Base-by-base conservation (phyloP, 257 asterid species). In the Lycium ferocissimum region DNA sequence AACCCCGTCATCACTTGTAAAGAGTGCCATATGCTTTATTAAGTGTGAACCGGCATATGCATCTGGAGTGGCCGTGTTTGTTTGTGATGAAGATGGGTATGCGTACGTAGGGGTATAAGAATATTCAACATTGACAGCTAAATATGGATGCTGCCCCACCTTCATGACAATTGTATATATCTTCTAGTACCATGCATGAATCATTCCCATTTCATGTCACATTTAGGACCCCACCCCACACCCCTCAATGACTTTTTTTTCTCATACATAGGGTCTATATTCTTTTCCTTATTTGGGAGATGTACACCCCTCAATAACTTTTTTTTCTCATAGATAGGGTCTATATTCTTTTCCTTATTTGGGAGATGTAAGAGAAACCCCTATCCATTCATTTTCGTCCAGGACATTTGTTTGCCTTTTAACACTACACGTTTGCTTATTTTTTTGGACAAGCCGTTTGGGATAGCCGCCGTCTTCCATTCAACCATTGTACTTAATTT, bases 381-480 rank as follows among this genome's bases (percentile, higher is more conserved):
- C 47, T 76, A 76, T 76, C 81, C 63, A 75, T 75, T 51, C 81
- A 75, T 75, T 75, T 56, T 2, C 61, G 1, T 17, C 59, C 61
- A 56, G n/a, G 4, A 14, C 20, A 14, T 56, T 56, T 56, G 59
- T 3, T 54, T 54, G 2, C 59, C 18, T 12, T 54, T 56, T 56
- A 1, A 18, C 15, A 56, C 2, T 56, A n/a, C 61, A 14, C n/a
- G 8, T 56, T 56, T 5, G 2, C n/a, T 14, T 56, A 6, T 56
- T 14, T 15, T 56, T 14, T 10, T 10, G 15, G 14, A 2, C 57
- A 4, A 6, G 45, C 45, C 45, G 6, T 40, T 40, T 40, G 45
- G 0, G 6, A 40, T 40, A 40, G 45, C 45, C 45, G 0, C 45
- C 6, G 6, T 40, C 45, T 40, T 40, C 45, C 33, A 26, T 26